These are phyloP conservation scores for Protea cynaroides DNA, from an alignment of 164 flowering plant genomes.

Conservation along the genomic window DNA sequence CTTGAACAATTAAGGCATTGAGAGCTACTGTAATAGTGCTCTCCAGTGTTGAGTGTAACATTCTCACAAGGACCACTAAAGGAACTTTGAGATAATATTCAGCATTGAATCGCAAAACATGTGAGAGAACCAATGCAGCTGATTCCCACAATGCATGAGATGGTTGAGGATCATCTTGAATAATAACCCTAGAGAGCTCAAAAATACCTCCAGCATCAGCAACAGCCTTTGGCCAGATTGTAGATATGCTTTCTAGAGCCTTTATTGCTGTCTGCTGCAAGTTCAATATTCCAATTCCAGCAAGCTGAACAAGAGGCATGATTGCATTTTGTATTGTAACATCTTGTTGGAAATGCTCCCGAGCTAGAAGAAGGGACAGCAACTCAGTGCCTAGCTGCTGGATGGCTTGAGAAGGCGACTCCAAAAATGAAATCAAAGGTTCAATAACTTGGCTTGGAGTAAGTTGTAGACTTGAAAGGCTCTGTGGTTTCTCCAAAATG, in stretches of 20 bases:
- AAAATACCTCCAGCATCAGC: constrained; percentile 64
- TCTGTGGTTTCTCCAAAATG: constrained; percentile 79
- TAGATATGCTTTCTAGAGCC: constrained; percentile 52
- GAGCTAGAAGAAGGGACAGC: constrained; percentile 67
- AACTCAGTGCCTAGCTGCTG: constrained; percentile 85
- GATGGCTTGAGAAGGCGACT: constrained; percentile 83
- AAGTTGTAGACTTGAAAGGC: constrained; percentile 56
- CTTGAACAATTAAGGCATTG: constrained; percentile 60
- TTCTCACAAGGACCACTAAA: constrained; percentile 61
- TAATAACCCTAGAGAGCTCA: constrained; percentile 53
- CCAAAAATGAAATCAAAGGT: constrained; percentile 66
- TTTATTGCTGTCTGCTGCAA: constrained; percentile 67
- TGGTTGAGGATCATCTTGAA: constrained; percentile 59
- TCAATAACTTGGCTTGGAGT: constrained; percentile 78
- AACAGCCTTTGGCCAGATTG: constrained; percentile 58
- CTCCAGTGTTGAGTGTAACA: constrained; percentile 61
- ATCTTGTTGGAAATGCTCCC: constrained; percentile 84
- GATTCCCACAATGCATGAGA: constrained; percentile 51
- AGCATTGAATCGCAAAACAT: constrained; percentile 32
- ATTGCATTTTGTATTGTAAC: constrained; percentile 76
- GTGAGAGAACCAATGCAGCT: constrained; percentile 48
- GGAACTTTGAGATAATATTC: constrained; percentile 71
- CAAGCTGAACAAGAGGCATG: constrained; percentile 81
- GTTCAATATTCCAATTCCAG: constrained; percentile 72
- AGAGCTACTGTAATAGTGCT: constrained; percentile 58